Evolutionary conservation across 805 yeast genomes (phyloP).

Genomic region (Yarrowia hollandica): DNA sequence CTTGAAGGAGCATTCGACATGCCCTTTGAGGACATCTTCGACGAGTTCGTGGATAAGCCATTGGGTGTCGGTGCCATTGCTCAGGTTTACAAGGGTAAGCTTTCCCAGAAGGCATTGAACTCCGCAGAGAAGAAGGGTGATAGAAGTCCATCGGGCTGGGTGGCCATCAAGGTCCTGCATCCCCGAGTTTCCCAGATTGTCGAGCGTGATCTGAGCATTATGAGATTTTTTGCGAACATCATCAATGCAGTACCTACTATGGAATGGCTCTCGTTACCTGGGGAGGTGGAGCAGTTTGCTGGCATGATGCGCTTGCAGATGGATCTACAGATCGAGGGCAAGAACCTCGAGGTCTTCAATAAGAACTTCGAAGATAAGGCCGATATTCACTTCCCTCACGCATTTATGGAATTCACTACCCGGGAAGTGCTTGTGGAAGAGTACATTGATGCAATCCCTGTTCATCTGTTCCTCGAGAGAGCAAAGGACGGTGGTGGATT

Average conservation of each 20-base stretch:
- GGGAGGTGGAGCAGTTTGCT: constrained; percentile 87
- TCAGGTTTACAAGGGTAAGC: constrained; percentile 80
- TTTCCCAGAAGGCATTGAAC: constrained; percentile 37
- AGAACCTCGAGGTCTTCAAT: constrained; percentile 71
- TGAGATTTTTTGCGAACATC: constrained; percentile 72
- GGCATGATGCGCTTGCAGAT: constrained; percentile 83
- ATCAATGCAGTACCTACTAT: constrained; percentile 82
- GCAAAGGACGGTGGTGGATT: constrained; percentile 38
- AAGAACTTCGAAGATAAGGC: constrained; percentile 58
- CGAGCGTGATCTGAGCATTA: constrained; percentile 76
- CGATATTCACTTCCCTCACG: constrained; percentile 79
- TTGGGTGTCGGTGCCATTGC: constrained; percentile 99
- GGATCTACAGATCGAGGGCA: constrained; percentile 86
- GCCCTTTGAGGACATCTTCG: constrained; percentile 73
- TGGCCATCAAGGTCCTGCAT: constrained; percentile 90
- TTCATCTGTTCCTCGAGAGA: constrained; percentile 61
- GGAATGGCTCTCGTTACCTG: constrained; percentile 97
- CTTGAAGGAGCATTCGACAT: constrained; percentile 61
- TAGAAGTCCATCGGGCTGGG: constrained; percentile 46
- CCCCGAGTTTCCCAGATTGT: constrained; percentile 76
- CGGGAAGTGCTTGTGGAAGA: constrained; percentile 82
- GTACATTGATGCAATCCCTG: constrained; percentile 76
- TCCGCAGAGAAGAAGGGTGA: neutral
- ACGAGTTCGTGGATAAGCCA: constrained; percentile 71
- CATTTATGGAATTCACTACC: constrained; percentile 63